These are phyloP conservation scores for Sarocladium brachiariae DNA, from an alignment of 2,329 filamentous ascomycete genomes.

Conservation along the genomic window DNA sequence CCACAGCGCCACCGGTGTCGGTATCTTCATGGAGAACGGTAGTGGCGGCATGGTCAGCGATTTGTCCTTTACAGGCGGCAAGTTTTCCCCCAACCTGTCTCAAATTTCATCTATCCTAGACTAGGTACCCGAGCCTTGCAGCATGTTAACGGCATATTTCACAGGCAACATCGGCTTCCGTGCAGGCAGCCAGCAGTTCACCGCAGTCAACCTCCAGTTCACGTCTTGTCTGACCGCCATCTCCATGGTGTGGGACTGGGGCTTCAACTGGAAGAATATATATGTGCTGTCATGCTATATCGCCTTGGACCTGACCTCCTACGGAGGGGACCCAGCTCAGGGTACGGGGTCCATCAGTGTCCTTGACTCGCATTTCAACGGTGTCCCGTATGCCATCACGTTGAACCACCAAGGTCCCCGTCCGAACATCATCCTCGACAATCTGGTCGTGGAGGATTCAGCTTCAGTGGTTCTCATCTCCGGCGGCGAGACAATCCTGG, in stretches of 20 bases:
- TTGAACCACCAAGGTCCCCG: background rate
- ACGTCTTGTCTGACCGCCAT: conserved; percentile 58
- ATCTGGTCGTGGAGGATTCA: conserved; percentile 13
- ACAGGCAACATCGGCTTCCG: background rate
- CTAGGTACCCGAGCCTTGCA: conserved; percentile 25
- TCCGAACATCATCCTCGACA: conserved; percentile 16
- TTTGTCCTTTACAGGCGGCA: conserved; percentile 55
- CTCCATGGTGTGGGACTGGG: conserved; percentile 68
- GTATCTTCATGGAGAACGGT: conserved; percentile 25
- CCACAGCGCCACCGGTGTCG: conserved; percentile 18
- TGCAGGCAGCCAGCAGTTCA: conserved; percentile 50
- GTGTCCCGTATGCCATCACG: conserved; percentile 14
- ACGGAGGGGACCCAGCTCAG: conserved; percentile 10
- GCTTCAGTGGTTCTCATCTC: conserved; percentile 12
- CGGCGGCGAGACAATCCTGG: conserved; percentile 14
- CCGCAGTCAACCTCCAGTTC: conserved; percentile 57
- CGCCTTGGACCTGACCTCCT: conserved; percentile 24
- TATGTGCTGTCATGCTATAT: conserved; percentile 56
- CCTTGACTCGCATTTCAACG: conserved; percentile 10
- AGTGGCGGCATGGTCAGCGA: conserved; percentile 43
- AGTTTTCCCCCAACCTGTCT: conserved; percentile 32
- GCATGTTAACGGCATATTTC: background rate
- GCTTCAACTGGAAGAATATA: conserved; percentile 65
- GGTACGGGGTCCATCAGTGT: background rate
- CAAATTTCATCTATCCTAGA: conserved; percentile 32